These are phyloP conservation scores for Aspergillus proliferans DNA, from an alignment of 2,329 filamentous ascomycete genomes.

Conservation along the genomic window DNA sequence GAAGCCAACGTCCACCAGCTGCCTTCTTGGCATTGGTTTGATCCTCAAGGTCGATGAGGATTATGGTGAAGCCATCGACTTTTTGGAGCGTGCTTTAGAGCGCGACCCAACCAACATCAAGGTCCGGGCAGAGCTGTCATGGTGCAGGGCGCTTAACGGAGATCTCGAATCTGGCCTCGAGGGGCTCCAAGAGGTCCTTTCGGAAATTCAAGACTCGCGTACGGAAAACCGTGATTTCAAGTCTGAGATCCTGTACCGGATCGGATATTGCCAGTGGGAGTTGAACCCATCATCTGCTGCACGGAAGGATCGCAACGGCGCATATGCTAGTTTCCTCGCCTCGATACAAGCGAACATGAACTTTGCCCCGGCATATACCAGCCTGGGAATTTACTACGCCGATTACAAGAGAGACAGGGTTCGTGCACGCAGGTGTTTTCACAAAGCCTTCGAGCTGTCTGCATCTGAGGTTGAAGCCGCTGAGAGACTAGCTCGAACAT, in stretches of 20 bases:
- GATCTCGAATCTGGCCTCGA: conserved; percentile 62
- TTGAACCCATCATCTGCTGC: conserved; percentile 66
- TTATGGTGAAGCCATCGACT: conserved; percentile 72
- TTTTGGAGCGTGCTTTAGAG: conserved; percentile 67
- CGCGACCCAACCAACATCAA: conserved; percentile 69
- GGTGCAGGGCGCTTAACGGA: conserved; percentile 80
- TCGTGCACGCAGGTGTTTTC: conserved; percentile 84
- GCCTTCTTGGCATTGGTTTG: conserved; percentile 81
- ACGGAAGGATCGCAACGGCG: conserved; percentile 71
- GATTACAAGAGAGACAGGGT: conserved; percentile 86
- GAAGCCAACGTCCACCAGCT: conserved; percentile 69
- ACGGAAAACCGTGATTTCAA: conserved; percentile 63
- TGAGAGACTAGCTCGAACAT: conserved; percentile 75
- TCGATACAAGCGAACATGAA: conserved; percentile 82
- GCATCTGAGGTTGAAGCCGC: conserved; percentile 79
- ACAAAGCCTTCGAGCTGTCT: conserved; percentile 92
- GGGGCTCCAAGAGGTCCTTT: conserved; percentile 65
- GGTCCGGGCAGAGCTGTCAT: conserved; percentile 80
- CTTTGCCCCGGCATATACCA: conserved; percentile 85
- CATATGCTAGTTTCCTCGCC: conserved; percentile 76
- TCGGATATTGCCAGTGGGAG: conserved; percentile 84
- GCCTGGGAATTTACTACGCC: conserved; percentile 80
- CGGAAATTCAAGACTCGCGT: conserved; percentile 57
- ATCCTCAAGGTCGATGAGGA: conserved; percentile 93
- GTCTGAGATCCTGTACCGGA: conserved; percentile 77